Evolutionary conservation across 352 stramenopile species (phyloP).

Genomic region (Pythium grandisporangium): DNA sequence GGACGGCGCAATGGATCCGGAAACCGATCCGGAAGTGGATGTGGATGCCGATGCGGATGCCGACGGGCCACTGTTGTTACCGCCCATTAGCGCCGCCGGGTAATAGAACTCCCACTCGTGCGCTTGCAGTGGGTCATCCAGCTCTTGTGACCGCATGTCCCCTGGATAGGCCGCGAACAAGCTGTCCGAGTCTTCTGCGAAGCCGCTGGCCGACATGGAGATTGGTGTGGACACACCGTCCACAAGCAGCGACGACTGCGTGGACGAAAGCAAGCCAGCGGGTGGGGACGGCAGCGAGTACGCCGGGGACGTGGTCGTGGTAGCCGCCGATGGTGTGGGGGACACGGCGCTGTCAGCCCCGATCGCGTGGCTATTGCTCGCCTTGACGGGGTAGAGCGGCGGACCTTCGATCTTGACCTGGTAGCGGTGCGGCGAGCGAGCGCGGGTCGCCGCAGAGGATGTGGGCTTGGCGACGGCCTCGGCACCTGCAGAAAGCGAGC

Average conservation of each 20-base stretch:
- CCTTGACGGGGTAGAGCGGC: background rate
- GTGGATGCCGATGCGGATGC: slow-evolving; percentile 1
- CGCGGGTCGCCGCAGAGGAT: background rate
- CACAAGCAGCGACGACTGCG: background rate
- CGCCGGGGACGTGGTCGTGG: background rate
- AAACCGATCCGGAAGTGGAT: too few relatives aligned
- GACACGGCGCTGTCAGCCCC: slow-evolving; percentile 8
- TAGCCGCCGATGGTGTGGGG: background rate
- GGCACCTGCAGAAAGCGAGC: slow-evolving; percentile 10
- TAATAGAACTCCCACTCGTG: slow-evolving; percentile 41
- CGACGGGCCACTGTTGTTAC: too few relatives aligned
- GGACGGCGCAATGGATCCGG: background rate
- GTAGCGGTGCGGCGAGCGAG: slow-evolving; percentile 14
- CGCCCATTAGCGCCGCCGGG: slow-evolving; percentile 13
- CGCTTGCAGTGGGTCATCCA: slow-evolving; percentile 13
- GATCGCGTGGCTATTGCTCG: slow-evolving; percentile 5
- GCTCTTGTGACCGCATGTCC: slow-evolving; percentile 18
- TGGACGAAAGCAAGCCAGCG: background rate
- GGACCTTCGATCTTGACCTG: slow-evolving; percentile 10
- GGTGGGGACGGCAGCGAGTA: background rate
- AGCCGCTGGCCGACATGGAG: background rate
- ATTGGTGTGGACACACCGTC: too few relatives aligned
- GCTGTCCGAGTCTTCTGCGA: slow-evolving; percentile 29
- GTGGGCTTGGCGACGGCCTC: slow-evolving; percentile 2
- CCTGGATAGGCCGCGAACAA: slow-evolving; percentile 37